Base-by-base conservation (phyloP, 2,329 filamentous ascomycete species). In the Monosporascus sp. region DNA sequence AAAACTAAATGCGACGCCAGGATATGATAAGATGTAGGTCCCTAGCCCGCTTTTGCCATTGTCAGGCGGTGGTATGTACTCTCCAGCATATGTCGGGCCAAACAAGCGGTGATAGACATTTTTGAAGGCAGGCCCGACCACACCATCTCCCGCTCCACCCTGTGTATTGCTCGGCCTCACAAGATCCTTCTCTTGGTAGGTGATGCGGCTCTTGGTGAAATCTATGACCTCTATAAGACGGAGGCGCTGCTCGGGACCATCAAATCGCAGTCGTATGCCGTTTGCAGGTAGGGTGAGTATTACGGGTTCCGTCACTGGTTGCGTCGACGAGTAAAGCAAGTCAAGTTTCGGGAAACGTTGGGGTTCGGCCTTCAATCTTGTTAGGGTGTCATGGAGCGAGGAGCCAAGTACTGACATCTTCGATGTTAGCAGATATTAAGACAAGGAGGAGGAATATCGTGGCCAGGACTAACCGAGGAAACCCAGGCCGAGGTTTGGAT, bases 71-170 rank as follows among this genome's bases (percentile, higher is more conserved):
- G 87, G 80, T 38, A 96, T 80, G 65, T 93, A 99, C 75, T 99
- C 94, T 58, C 94, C 94, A 1, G 89, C 89, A 68, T 96, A 97
- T 0, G 93, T 95, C 19, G 92, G 92, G 0, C 94, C 94, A 58
- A 99, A 86, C n/a, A 97, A 78, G 51, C 89, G 86, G 64, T 96
- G 91, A 69, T 97, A 99, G 60, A 99, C 87, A 69, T 95, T 90
- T 55, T 87, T 82, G 69, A 96, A 96, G 17, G 82, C 87, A 5
- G 91, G 92, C 0, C 90, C 90, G 9, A 70, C 69, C 48, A 76
- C 31, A 54, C 58, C 48, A 51, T 64, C 69, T 65, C 57, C 41
- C 11, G 20, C 20, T 7, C 41, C 60, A 19, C 59, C 59, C 22
- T 60, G 62, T 40, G 68, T 68, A 55, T 71, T 74, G 45, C 74